Conservation (phyloP, 139 green algal species). For the Picochlorum sp. region DNA sequence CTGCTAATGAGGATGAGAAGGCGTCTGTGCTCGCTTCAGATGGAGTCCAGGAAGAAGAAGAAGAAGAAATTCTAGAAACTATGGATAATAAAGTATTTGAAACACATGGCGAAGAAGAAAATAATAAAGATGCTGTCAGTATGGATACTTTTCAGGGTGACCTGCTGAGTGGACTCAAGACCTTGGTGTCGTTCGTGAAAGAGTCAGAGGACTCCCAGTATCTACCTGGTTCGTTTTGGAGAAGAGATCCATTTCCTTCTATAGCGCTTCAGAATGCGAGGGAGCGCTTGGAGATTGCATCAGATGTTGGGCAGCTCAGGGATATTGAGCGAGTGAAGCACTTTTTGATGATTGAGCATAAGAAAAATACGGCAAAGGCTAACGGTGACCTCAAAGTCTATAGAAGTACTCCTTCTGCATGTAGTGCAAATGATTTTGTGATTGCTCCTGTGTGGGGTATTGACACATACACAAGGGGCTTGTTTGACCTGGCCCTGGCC, state of each 20-base stretch:
- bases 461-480: slow-evolving; percentile 59
- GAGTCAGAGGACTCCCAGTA: not conserved
- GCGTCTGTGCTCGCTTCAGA: not conserved
- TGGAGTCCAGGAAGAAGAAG: not conserved
- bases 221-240: not conserved
- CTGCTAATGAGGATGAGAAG: too few species aligned
- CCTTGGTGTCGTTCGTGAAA: not conserved
- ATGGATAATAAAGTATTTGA: too few species aligned
- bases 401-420: not conserved
- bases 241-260: slow-evolving; percentile 4
- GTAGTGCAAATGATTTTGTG: slow-evolving; percentile 21
- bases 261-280: not conserved
- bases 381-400: too few species aligned
- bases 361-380: too few species aligned
- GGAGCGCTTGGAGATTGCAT: not conserved
- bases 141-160: too few species aligned
- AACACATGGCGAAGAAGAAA: too few species aligned
- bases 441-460: slow-evolving; percentile 67
- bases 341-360: not conserved
- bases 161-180: not conserved
- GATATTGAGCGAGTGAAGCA: not conserved
- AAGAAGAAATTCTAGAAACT: not conserved
- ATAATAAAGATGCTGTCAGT: too few species aligned
- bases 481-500: slow-evolving; percentile 7
- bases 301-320: not conserved